Evolutionary conservation across 164 flowering plant species (phyloP).

Genomic region (Malania oleifera): DNA sequence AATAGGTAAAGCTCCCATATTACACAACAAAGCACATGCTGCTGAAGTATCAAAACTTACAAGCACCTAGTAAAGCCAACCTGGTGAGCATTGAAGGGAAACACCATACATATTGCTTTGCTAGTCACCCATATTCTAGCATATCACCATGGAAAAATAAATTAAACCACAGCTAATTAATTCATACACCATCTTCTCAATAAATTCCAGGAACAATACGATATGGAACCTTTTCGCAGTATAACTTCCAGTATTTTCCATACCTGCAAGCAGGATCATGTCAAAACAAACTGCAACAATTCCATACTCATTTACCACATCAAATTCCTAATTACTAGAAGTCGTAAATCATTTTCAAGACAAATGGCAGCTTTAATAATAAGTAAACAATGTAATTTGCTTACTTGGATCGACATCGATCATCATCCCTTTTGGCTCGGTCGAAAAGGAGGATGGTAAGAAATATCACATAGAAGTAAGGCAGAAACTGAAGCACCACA

Average conservation of each 20-base stretch:
- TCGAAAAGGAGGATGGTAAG: constrained; percentile 89
- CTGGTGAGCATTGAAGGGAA: no score
- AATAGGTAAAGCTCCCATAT: no score
- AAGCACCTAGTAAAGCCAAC: no score
- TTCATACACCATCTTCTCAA: constrained; percentile 23
- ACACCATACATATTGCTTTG: no score
- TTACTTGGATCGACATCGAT: constrained; percentile 90
- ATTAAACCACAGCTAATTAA: not conserved
- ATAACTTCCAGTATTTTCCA: constrained; percentile 89
- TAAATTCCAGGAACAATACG: constrained; percentile 79
- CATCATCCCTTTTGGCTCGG: constrained; percentile 95
- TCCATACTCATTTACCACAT: no score
- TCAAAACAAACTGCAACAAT: no score
- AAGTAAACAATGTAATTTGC: constrained; percentile 15
- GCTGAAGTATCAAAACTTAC: no score
- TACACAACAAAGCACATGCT: no score
- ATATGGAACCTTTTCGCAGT: constrained; percentile 81
- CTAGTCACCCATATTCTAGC: no score
- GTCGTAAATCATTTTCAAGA: not conserved
- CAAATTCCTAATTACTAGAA: no score
- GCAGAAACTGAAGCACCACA: constrained; percentile 61
- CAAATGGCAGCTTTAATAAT: constrained; percentile 1
- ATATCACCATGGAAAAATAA: no score
- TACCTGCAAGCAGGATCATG: constrained; percentile 76
- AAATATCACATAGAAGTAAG: constrained; percentile 91